phyloP scores from a whole-genome alignment of 169 alveolate species.

The Theileria sp. region DNA sequence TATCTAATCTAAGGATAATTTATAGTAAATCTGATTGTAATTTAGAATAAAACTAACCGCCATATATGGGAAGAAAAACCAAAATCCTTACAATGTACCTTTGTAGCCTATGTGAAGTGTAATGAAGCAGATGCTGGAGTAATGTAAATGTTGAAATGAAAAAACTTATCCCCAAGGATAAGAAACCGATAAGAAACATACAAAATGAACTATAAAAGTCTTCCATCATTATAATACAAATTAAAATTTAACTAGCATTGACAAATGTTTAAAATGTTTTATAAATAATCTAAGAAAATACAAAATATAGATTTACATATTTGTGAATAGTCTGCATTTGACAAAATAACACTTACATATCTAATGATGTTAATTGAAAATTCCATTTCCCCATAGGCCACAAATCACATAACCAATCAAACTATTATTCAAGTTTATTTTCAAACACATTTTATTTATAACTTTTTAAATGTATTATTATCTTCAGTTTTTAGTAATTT shows the following conservation, averaged over 20 bases:
- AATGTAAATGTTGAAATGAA: conserved; percentile 28
- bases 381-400: conserved; percentile 16
- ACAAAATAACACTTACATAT: conserved; percentile 1
- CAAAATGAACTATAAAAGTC: conserved; percentile 28
- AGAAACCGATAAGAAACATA: conserved; percentile 28
- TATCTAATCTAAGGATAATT: background rate
- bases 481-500: background rate
- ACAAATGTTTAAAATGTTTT: background rate
- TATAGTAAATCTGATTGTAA: background rate
- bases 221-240: conserved; percentile 31
- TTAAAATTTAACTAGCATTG: conserved; percentile 17
- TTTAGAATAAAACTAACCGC: conserved; percentile 14
- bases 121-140: conserved; percentile 58
- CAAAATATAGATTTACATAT: background rate
- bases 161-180: conserved; percentile 31
- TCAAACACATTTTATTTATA: background rate
- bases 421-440: background rate
- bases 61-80: conserved; percentile 58
- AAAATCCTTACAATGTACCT: conserved; percentile 49
- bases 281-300: background rate
- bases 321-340: background rate
- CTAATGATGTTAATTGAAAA: background rate
- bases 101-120: conserved; percentile 54
- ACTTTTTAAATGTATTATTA: background rate
- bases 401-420: background rate